Conservation (phyloP, 495 filamentous ascomycete genomes). For the Friedmanniomyces simplex region DNA sequence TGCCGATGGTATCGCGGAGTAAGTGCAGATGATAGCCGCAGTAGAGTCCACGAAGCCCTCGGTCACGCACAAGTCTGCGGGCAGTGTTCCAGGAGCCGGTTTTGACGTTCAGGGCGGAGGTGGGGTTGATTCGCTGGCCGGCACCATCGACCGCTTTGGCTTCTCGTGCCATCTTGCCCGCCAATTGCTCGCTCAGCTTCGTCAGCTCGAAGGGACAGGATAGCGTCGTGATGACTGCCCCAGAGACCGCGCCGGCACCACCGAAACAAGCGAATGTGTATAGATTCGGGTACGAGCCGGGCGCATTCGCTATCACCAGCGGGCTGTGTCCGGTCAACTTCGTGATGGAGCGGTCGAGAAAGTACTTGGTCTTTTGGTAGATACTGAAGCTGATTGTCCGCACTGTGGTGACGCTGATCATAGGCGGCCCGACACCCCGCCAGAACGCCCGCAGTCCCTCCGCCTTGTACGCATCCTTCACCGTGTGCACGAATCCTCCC, state of each 20-base stretch:
- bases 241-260: conserved; percentile 66
- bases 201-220: conserved; percentile 92
- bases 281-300: conserved; percentile 57
- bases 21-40: conserved; percentile 78
- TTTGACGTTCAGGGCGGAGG: conserved; percentile 30
- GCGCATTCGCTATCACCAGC: conserved; percentile 57
- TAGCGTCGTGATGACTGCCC: conserved; percentile 68
- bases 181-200: conserved; percentile 83
- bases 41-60: conserved; percentile 71
- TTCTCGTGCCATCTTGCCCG: conserved; percentile 63
- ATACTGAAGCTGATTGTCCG: conserved; percentile 89
- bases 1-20: conserved; percentile 78
- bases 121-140: background rate
- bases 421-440: conserved; percentile 59
- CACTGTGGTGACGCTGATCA: conserved; percentile 79
- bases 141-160: background rate
- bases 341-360: conserved; percentile 55
- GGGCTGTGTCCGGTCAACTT: conserved; percentile 57
- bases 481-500: conserved; percentile 11
- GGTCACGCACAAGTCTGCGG: conserved; percentile 63
- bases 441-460: conserved; percentile 70
- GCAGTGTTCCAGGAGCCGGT: conserved; percentile 74
- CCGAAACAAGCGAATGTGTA: conserved; percentile 65
- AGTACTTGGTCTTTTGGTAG: conserved; percentile 75
- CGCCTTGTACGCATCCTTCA: conserved; percentile 53